A percentile compares a stretch with the other conserved stretches of the same genome.
These are phyloP conservation scores for Aspergillus vadensis DNA, from an alignment of 2,329 filamentous ascomycete species.

Conservation along the genomic window DNA sequence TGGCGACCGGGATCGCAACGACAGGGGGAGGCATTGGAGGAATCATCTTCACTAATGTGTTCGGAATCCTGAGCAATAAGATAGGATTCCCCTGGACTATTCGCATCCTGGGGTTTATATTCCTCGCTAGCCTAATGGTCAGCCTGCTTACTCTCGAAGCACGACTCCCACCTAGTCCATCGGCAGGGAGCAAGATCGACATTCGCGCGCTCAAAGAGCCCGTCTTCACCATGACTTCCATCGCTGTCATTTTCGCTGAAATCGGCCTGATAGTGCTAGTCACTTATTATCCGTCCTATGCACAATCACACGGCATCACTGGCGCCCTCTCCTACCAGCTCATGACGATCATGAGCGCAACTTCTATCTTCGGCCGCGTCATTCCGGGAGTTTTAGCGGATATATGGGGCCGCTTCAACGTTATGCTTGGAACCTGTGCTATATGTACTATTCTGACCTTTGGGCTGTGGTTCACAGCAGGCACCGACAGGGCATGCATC, in stretches of 20 bases:
- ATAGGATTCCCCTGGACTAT: constrained; percentile 23
- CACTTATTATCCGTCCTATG: constrained; percentile 26
- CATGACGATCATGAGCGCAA: constrained; percentile 21
- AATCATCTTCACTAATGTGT: constrained; percentile 26
- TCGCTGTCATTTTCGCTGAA: constrained; percentile 21
- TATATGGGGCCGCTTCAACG: constrained; percentile 28
- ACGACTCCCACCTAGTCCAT: constrained; percentile 17
- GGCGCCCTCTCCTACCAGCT: constrained; percentile 21
- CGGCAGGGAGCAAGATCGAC: constrained; percentile 9
- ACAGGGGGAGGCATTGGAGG: constrained; percentile 26
- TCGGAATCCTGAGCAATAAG: constrained; percentile 10
- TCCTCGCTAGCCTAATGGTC: neutral
- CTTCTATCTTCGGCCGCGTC: constrained; percentile 24
- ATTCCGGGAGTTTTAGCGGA: constrained; percentile 31
- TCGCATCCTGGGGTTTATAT: constrained; percentile 13
- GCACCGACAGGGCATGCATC: constrained; percentile 20
- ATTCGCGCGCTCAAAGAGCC: constrained; percentile 16
- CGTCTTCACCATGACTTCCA: constrained; percentile 16
- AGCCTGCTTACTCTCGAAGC: constrained; percentile 6
- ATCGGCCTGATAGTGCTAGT: constrained; percentile 23
- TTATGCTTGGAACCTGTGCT: constrained; percentile 24
- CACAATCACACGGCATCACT: constrained; percentile 12
- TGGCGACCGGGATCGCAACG: constrained; percentile 26
- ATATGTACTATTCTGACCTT: constrained; percentile 26
- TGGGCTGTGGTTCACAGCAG: constrained; percentile 26